Evolutionary conservation across 257 asterid genomes (phyloP).

Genomic region (Cruciata laevipes): DNA sequence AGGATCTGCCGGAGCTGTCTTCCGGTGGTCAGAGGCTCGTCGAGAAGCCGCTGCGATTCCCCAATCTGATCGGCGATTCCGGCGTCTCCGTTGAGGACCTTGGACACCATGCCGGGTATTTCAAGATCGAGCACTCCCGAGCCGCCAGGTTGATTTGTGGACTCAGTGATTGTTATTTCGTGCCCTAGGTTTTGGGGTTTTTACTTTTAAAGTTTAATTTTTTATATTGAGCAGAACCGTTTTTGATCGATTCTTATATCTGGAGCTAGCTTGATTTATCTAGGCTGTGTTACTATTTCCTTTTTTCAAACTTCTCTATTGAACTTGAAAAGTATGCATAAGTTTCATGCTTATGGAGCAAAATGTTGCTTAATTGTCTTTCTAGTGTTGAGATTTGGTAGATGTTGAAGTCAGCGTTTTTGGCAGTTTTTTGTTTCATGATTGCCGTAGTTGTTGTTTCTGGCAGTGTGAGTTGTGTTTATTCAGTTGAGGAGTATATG

Average conservation of each 20-base stretch:
- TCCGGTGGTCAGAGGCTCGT: conserved; percentile 32
- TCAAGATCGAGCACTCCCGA: conserved; percentile 66
- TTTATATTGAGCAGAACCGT: background rate
- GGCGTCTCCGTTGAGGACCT: conserved; percentile 47
- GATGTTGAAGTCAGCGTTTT: background rate
- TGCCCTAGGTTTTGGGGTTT: background rate
- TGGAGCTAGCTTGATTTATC: background rate
- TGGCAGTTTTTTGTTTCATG: background rate
- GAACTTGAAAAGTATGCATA: background rate
- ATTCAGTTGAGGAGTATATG: background rate
- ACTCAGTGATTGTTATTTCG: background rate
- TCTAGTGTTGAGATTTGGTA: background rate
- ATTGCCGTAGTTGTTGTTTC: background rate
- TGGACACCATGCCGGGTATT: conserved; percentile 93
- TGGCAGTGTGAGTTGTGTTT: background rate
- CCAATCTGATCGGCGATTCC: conserved; percentile 39
- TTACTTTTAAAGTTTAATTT: background rate
- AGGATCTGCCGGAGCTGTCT: conserved; percentile 14
- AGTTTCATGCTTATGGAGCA: background rate
- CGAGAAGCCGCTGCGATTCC: conserved; percentile 65
- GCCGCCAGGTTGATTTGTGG: conserved; percentile 52
- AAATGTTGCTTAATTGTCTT: background rate
- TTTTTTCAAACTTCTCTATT: background rate
- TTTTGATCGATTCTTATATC: background rate
- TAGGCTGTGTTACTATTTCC: background rate